These are phyloP conservation scores for Pseudocercospora pini-densiflorae DNA, from an alignment of 2,329 filamentous ascomycete species.

Conservation along the genomic window DNA sequence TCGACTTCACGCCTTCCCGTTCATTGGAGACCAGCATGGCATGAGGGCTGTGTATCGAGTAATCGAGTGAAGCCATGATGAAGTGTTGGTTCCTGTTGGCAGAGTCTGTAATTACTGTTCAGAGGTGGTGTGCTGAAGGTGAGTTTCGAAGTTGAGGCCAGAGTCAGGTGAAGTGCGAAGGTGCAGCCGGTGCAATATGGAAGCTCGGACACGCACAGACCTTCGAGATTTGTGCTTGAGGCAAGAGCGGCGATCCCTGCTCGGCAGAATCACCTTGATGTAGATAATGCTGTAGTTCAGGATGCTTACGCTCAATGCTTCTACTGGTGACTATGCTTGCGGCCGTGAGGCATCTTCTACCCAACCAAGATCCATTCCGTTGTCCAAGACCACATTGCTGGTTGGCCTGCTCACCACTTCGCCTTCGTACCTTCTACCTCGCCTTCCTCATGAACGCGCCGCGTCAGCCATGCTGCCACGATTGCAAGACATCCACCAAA, in stretches of 20 bases:
- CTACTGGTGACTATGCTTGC: background rate
- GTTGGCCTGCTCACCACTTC: constrained; percentile 3
- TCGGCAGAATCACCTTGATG: background rate
- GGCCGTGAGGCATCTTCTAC: background rate
- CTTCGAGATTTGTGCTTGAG: background rate
- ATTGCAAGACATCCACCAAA: constrained; percentile 81
- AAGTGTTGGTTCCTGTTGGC: background rate
- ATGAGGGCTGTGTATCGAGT: background rate
- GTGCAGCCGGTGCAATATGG: too few species aligned
- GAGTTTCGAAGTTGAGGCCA: background rate
- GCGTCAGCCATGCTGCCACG: constrained; percentile 61
- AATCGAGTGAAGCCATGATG: background rate
- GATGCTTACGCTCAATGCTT: background rate
- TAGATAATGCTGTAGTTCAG: background rate
- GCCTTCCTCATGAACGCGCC: constrained; percentile 26
- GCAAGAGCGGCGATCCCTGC: background rate
- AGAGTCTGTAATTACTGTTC: background rate
- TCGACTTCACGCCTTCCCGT: background rate
- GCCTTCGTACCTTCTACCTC: constrained; percentile 20
- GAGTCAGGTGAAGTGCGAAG: too few species aligned
- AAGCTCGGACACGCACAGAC: background rate
- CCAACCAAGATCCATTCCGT: background rate
- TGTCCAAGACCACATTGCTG: background rate
- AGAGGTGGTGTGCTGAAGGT: background rate
- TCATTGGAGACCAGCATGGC: background rate